Evolutionary conservation across 805 yeast genomes (phyloP).

Genomic region (Cyberlindnera maritima): DNA sequence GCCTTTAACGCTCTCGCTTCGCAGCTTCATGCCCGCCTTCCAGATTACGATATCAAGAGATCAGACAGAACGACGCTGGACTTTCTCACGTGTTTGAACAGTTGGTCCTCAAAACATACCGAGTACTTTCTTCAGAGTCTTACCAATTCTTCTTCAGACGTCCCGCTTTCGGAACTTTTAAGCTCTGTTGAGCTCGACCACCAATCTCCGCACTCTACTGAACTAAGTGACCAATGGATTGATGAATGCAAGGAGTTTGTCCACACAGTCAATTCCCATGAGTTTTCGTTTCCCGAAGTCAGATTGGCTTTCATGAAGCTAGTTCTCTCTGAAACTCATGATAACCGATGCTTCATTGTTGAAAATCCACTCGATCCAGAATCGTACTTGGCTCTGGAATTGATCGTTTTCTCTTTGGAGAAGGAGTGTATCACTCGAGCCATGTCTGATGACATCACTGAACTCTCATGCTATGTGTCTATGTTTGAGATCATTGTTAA

Average conservation of each 20-base stretch:
- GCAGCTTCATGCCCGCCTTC: conserved; percentile 1
- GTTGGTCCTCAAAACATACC: conserved; percentile 29
- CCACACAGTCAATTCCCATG: neutral
- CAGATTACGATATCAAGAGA: conserved; percentile 8
- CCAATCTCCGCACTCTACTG: conserved; percentile 9
- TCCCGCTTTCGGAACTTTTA: conserved; percentile 30
- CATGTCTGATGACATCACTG: neutral
- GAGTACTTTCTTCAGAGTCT: conserved; percentile 23
- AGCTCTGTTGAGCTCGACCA: conserved; percentile 30
- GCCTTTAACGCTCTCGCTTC: conserved; percentile 7
- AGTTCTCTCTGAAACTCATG: conserved; percentile 19
- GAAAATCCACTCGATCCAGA: neutral
- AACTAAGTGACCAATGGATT: conserved; percentile 13
- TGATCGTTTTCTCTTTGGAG: conserved; percentile 17
- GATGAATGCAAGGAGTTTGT: conserved; percentile 5
- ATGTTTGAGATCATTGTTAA: conserved; percentile 48
- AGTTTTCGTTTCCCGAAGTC: conserved; percentile 36
- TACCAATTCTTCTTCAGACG: conserved; percentile 5
- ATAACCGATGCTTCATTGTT: conserved; percentile 24
- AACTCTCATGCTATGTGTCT: conserved; percentile 24
- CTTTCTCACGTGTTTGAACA: conserved; percentile 14
- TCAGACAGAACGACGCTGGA: conserved; percentile 7
- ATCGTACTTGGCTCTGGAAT: neutral
- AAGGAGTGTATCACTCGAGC: conserved; percentile 5
- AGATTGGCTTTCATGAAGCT: conserved; percentile 31